Percentiles rank a stretch among this genome's conserved stretches.
Conservation (phyloP, 129 eudicot species). For the Arctium lappa region DNA sequence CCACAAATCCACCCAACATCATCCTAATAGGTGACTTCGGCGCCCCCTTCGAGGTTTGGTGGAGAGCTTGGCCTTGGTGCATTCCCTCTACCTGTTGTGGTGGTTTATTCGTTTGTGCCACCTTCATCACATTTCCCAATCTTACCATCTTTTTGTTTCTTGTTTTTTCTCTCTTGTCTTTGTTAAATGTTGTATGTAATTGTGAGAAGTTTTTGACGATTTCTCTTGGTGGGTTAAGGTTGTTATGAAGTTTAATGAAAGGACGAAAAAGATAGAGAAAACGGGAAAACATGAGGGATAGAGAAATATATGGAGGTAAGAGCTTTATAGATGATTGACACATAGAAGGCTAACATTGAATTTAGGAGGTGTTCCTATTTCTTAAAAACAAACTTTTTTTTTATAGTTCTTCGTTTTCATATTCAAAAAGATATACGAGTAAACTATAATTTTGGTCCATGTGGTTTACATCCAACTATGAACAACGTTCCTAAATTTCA, state of each 20-base stretch:
- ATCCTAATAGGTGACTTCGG: conserved; percentile 42
- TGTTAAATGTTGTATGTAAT: conserved; percentile 6
- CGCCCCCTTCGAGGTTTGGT: conserved; percentile 47
- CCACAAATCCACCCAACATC: conserved; percentile 56
- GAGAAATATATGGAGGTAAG: conserved; percentile 26
- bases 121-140: conserved; percentile 39
- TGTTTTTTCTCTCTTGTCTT: not conserved
- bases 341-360: conserved; percentile 10
- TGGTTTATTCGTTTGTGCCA: conserved; percentile 18
- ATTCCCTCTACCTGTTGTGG: conserved; percentile 28
- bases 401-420: not conserved
- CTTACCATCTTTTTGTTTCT: conserved; percentile 32
- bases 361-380: conserved; percentile 6
- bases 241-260: conserved; percentile 20
- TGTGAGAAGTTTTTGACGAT: conserved; percentile 4
- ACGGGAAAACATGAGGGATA: conserved; percentile 23
- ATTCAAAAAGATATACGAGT: not conserved
- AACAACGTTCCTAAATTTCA: not conserved
- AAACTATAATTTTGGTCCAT: not conserved
- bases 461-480: not conserved
- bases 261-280: conserved; percentile 33
- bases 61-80: conserved; percentile 50
- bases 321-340: conserved; percentile 25
- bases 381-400: not conserved
- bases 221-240: conserved; percentile 18